A percentile compares a stretch with the other conserved stretches of the same genome.
These are phyloP conservation scores for Eleusine indica DNA, from an alignment of 176 grass and related monocot genomes.

Conservation along the genomic window DNA sequence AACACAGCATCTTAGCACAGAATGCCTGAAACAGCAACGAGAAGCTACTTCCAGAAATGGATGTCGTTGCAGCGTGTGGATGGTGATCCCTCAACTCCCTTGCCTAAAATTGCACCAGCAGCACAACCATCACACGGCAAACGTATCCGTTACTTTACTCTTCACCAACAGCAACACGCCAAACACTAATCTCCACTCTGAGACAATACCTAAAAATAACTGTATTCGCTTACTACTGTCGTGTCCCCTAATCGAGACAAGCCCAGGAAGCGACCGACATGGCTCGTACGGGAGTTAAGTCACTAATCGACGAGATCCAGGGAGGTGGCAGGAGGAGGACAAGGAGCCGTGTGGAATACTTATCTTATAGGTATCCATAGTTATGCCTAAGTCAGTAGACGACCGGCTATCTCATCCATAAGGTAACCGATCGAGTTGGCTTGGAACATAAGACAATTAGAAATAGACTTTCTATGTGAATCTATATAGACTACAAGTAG, in stretches of 20 bases:
- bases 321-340: background rate
- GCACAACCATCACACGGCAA: background rate
- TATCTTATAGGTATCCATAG: too few species aligned
- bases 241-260: background rate
- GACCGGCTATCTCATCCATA: too few species aligned
- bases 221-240: background rate
- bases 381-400: too few species aligned
- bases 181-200: background rate
- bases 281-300: background rate
- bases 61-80: background rate
- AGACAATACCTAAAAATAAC: conserved; percentile 15
- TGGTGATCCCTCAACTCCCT: background rate
- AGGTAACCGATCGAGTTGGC: too few species aligned
- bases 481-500: too few species aligned
- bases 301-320: conserved; percentile 37
- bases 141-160: background rate
- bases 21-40: background rate
- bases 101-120: background rate
- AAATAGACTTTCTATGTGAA: too few species aligned
- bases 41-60: background rate
- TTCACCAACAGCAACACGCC: background rate
- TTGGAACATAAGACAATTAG: too few species aligned
- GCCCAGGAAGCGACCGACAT: conserved; percentile 7
- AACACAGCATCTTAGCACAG: background rate
- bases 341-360: too few species aligned